Evolutionary conservation across 208 protist genomes (phyloP).

Genomic region (Trypanosoma rangeli): DNA sequence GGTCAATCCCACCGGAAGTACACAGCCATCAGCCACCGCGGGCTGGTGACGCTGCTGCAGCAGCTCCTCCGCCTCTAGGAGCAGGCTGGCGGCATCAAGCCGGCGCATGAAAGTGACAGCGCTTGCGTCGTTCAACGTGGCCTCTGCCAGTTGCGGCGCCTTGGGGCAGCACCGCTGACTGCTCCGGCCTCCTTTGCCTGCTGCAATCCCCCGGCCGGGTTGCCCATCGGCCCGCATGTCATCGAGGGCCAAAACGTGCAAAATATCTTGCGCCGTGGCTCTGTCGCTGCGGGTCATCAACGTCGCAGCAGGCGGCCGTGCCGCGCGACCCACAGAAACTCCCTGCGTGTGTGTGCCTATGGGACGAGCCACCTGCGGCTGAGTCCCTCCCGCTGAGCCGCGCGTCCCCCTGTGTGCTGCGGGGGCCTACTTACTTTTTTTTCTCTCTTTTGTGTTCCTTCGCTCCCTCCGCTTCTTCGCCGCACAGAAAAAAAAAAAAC

Average conservation of each 20-base stretch:
- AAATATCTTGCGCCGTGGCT: conserved; percentile 1
- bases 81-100: conserved; percentile 10
- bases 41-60: neutral
- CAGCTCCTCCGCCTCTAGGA: conserved; percentile 19
- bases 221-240: neutral
- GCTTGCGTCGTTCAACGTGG: neutral
- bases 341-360: neutral
- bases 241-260: neutral
- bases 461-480: no score
- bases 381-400: no score
- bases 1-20: no score
- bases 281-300: neutral
- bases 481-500: conserved; percentile 17
- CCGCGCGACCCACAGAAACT: no score
- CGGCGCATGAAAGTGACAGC: neutral
- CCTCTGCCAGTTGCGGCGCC: neutral
- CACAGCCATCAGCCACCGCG: no score
- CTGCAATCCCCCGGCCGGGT: neutral
- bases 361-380: neutral
- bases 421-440: no score
- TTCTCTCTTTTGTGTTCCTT: no score
- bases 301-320: no score
- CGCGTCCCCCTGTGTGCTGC: no score
- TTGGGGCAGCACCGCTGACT: no score
- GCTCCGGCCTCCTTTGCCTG: neutral